Conservation (phyloP, 805 yeast genomes). For the Starmerella powellii region DNA sequence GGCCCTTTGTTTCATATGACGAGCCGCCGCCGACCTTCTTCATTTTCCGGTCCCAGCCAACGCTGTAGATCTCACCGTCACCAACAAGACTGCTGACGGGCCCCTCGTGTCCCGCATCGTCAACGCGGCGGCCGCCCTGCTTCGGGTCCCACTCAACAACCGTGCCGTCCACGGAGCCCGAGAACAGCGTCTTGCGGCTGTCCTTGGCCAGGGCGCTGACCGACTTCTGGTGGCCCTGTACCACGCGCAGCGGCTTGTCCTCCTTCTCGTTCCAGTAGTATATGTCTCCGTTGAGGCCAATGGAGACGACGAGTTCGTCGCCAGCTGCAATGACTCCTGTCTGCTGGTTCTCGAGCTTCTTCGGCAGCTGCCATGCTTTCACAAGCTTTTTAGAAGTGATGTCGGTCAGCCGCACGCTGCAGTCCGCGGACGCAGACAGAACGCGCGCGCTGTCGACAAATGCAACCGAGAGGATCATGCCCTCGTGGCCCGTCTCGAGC, state of each 20-base stretch:
- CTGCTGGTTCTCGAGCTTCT: slow-evolving; percentile 51
- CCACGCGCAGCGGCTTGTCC: slow-evolving; percentile 30
- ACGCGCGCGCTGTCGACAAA: slow-evolving; percentile 51
- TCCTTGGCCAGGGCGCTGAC: slow-evolving; percentile 45
- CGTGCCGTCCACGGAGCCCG: slow-evolving; percentile 79
- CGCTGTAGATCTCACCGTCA: slow-evolving; percentile 30
- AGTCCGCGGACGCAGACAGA: slow-evolving; percentile 78
- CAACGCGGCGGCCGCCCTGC: slow-evolving; percentile 31
- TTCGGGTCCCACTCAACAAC: slow-evolving; percentile 45
- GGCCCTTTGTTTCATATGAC: slow-evolving; percentile 30
- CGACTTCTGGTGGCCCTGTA: slow-evolving; percentile 73
- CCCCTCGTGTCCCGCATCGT: slow-evolving; percentile 45
- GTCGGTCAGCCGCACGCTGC: slow-evolving; percentile 55
- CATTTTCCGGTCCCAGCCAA: slow-evolving; percentile 83
- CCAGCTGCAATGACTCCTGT: slow-evolving; percentile 67
- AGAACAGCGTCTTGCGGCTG: slow-evolving; percentile 27
- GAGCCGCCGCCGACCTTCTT: slow-evolving; percentile 33
- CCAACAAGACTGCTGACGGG: slow-evolving; percentile 46
- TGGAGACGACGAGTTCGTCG: slow-evolving; percentile 45
- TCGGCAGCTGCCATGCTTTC: slow-evolving; percentile 42
- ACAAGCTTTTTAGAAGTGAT: slow-evolving; percentile 35
- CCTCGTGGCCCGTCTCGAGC: slow-evolving; percentile 43
- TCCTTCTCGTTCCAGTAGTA: slow-evolving; percentile 39
- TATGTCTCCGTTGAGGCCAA: slow-evolving; percentile 62
- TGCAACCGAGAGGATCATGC: slow-evolving; percentile 68